Evolutionary conservation across 2,329 filamentous ascomycete genomes (phyloP).

Genomic region (Fusarium multiceps): DNA sequence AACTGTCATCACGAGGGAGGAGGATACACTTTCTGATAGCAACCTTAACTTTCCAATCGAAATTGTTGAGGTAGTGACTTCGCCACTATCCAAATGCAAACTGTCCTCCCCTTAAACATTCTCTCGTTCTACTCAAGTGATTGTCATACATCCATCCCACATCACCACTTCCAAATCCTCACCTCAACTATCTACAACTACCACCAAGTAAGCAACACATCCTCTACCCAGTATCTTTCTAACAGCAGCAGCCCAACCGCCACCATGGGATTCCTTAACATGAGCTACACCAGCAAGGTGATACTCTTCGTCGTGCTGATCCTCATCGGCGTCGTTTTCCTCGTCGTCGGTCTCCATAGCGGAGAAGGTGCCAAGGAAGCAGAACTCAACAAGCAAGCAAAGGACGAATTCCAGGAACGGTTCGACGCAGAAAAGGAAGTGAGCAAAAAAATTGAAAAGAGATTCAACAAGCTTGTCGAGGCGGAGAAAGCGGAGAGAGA

Average conservation of each 20-base stretch:
- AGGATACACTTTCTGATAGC: neutral
- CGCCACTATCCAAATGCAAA: too few relatives aligned
- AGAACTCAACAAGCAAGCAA: neutral
- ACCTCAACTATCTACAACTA: neutral
- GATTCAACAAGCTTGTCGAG: too few relatives aligned
- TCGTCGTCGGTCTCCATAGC: neutral
- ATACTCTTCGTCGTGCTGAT: neutral
- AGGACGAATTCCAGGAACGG: neutral
- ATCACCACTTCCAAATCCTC: neutral
- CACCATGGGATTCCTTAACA: neutral
- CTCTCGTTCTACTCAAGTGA: neutral
- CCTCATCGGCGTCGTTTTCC: neutral
- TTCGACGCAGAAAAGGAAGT: too few relatives aligned
- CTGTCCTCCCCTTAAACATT: fast-evolving
- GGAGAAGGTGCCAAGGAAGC: neutral
- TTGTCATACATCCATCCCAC: neutral
- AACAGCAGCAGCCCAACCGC: neutral
- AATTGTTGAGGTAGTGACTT: neutral
- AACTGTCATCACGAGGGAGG: neutral
- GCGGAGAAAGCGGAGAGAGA: neutral
- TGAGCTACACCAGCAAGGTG: neutral
- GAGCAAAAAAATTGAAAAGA: too few relatives aligned
- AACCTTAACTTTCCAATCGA: neutral
- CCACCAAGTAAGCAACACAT: neutral
- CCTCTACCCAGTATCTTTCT: neutral